phyloP scores from a whole-genome alignment of 2,329 filamentous ascomycete species.

The Ceratocystis huliohia region DNA sequence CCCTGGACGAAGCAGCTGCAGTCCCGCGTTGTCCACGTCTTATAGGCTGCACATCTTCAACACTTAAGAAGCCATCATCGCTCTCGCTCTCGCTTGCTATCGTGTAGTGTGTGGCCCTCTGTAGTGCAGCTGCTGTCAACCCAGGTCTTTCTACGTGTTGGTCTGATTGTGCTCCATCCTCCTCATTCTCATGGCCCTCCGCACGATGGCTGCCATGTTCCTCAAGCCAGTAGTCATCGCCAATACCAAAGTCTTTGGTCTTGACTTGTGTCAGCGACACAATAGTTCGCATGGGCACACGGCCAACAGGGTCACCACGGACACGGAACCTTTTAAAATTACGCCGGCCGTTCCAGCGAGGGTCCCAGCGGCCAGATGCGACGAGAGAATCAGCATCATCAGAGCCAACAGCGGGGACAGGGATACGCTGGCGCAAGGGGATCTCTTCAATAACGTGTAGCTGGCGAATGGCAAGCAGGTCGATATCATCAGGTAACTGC shows the following conservation, averaged over 20 bases:
- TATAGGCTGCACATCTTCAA: constrained; percentile 15
- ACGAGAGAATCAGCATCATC: constrained; percentile 37
- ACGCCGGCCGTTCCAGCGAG: constrained; percentile 82
- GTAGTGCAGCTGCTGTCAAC: background rate
- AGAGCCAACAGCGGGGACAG: constrained; percentile 16
- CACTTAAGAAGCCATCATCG: constrained; percentile 23
- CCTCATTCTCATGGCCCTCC: constrained; percentile 22
- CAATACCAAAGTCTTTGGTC: constrained; percentile 58
- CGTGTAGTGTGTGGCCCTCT: background rate
- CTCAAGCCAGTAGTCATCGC: constrained; percentile 65
- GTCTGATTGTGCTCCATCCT: background rate
- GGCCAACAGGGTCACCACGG: constrained; percentile 38
- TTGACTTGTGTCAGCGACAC: constrained; percentile 59
- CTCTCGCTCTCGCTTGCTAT: constrained; percentile 26
- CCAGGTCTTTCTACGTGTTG: too few species aligned
- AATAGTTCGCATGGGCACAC: constrained; percentile 42
- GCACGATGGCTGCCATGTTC: constrained; percentile 28
- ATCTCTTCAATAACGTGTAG: constrained; percentile 69
- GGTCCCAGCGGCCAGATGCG: constrained; percentile 58
- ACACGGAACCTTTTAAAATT: constrained; percentile 86
- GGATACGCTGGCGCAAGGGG: constrained; percentile 39
- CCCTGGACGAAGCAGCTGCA: background rate
- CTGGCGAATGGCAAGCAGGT: constrained; percentile 59
- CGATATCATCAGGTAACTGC: constrained; percentile 48
- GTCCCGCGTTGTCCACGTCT: constrained; percentile 9